Evolutionary conservation across 2,329 filamentous ascomycete genomes (phyloP).

Genomic region (Fusarium sp.): DNA sequence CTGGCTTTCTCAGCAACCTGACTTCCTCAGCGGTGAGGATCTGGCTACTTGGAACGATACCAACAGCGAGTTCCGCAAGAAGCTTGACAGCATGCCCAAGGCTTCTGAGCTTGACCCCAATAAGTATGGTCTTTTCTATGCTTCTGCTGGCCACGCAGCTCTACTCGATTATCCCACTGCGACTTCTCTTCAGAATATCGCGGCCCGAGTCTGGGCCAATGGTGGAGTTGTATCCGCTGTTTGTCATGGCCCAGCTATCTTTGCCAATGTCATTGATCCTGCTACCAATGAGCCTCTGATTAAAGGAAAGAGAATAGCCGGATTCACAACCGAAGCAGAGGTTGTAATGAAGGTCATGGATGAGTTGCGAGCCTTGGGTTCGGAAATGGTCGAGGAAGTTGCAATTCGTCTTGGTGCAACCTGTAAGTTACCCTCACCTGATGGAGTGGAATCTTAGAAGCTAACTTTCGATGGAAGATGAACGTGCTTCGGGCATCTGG

Average conservation of each 20-base stretch:
- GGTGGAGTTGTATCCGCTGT: slow-evolving; percentile 15
- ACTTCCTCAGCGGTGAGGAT: slow-evolving; percentile 26
- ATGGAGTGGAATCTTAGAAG: accelerated
- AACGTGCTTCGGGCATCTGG: slow-evolving; percentile 14
- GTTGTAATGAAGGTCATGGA: slow-evolving; percentile 11
- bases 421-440: neutral
- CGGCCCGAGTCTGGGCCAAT: slow-evolving; percentile 12
- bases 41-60: slow-evolving; percentile 53
- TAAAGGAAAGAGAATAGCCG: slow-evolving; percentile 16
- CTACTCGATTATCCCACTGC: slow-evolving; percentile 25
- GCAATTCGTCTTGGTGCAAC: slow-evolving; percentile 17
- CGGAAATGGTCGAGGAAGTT: slow-evolving; percentile 14
- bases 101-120: slow-evolving; percentile 48
- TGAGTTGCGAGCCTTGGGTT: slow-evolving; percentile 6
- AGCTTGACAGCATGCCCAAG: slow-evolving; percentile 58
- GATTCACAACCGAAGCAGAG: slow-evolving; percentile 19
- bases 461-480: slow-evolving; percentile 2
- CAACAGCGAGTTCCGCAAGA: slow-evolving; percentile 58
- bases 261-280: slow-evolving; percentile 14
- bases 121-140: slow-evolving; percentile 37
- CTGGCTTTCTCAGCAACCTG: slow-evolving; percentile 21
- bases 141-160: slow-evolving; percentile 29
- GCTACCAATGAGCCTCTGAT: slow-evolving; percentile 18
- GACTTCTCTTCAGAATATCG: slow-evolving; percentile 7
- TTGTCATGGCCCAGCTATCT: slow-evolving; percentile 18